Evolutionary conservation across 1,284 basidiomycete species (phyloP).

Genomic region (Melampsora americana): DNA sequence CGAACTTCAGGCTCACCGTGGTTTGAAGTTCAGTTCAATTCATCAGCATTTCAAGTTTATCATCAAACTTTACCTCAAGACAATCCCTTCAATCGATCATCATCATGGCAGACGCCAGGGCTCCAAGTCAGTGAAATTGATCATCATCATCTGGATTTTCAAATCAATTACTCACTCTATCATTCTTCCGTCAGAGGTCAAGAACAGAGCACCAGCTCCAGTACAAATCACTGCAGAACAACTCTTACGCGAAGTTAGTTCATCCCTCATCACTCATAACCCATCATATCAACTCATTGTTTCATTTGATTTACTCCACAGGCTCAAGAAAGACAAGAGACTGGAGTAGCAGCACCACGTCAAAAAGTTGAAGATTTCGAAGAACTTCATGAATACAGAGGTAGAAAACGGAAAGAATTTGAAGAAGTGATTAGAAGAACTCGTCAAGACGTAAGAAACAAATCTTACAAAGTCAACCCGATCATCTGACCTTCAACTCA

Average conservation of each 20-base stretch:
- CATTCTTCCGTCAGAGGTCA: conserved; percentile 22
- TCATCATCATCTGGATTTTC: background rate
- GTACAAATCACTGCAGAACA: conserved; percentile 91
- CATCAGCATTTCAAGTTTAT: too few relatives aligned
- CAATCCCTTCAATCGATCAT: background rate
- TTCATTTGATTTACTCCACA: conserved; percentile 50
- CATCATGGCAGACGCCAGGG: conserved; percentile 36
- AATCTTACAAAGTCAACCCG: conserved; percentile 49
- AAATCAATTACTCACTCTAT: background rate
- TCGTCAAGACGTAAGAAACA: conserved; percentile 77
- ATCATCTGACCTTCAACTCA: conserved; percentile 43
- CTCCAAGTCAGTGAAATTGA: conserved; percentile 23
- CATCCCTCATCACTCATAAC: conserved; percentile 26
- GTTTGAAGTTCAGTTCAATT: background rate
- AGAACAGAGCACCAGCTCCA: conserved; percentile 44
- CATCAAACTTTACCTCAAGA: too few relatives aligned
- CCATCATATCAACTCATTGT: background rate
- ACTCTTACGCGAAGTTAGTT: conserved; percentile 78
- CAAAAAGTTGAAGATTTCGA: conserved; percentile 95
- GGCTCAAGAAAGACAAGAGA: conserved; percentile 95
- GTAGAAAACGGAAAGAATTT: conserved; percentile 90
- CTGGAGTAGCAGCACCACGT: conserved; percentile 81
- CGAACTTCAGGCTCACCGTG: background rate
- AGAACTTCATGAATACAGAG: conserved; percentile 92
- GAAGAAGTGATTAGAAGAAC: conserved; percentile 91